Evolutionary conservation across 2,329 filamentous ascomycete genomes (phyloP).

Genomic region (Rutstroemia sp.): DNA sequence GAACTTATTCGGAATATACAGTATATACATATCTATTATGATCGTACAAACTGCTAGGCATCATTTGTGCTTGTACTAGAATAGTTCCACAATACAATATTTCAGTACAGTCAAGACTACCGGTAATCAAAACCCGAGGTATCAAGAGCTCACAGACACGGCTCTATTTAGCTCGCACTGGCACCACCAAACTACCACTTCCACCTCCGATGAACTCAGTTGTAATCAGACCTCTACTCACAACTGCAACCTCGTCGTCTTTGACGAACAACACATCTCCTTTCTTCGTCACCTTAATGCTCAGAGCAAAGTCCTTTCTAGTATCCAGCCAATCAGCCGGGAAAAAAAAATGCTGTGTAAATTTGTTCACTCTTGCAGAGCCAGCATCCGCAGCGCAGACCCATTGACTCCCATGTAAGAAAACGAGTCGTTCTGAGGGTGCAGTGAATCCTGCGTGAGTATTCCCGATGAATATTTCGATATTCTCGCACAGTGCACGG

Average conservation of each 20-base stretch:
- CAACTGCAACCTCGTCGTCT: conserved; percentile 15
- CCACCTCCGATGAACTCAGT: not conserved
- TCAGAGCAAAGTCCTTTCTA: conserved; percentile 3
- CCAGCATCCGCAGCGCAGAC: not conserved
- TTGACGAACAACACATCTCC: conserved; percentile 17
- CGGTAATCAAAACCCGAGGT: too few relatives aligned
- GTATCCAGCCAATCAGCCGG: conserved; percentile 12
- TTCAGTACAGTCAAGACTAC: too few relatives aligned
- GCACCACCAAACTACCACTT: not conserved
- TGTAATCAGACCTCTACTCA: conserved; percentile 14
- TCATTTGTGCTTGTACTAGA: too few relatives aligned
- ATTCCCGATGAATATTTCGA: not conserved
- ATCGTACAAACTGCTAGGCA: too few relatives aligned
- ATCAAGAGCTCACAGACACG: too few relatives aligned
- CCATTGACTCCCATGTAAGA: not conserved
- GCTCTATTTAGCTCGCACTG: not conserved
- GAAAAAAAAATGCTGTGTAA: not conserved
- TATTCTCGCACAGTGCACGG: not conserved
- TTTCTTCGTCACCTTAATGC: conserved; percentile 10
- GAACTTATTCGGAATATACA: too few relatives aligned
- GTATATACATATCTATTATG: too few relatives aligned
- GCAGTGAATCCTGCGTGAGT: not conserved
- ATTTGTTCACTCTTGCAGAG: not conserved
- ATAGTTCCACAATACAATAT: too few relatives aligned
- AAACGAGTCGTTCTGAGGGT: not conserved